Evolutionary conservation across 192 early-diverging fungal genomes (phyloP), one percentile per base, ranked within the genome.

Genomic region (Chytriomyces sp.): DNA sequence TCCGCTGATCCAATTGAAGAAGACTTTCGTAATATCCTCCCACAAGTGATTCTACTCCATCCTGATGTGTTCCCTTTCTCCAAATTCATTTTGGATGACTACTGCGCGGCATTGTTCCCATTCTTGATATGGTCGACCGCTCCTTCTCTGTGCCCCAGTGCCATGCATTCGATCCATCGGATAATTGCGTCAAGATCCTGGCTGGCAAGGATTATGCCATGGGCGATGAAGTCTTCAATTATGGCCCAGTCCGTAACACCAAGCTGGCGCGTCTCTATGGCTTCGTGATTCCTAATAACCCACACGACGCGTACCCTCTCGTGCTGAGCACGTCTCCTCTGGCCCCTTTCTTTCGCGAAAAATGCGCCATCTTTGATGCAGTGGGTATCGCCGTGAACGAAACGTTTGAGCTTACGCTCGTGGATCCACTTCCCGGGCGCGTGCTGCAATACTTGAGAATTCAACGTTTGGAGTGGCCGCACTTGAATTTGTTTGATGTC

Each of bases 71-170:
- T 81, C 32, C 64, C 68, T 41, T 37, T 76, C 1, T 39, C 49
- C 25, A 28, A 36, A 39, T 78, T 78, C 53, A 76, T 70, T 12
- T 79, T 69, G 26, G 38, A 78, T 34, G 74, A 80, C 59, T 81
- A 80, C 64, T 81, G 31, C 56, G 79, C 31, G 78, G 76, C 8
- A 73, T 81, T 52, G 79, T 76, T 3, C 79, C 79, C 34, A 75
- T 81, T 30, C 69, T 79, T 26, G 79, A 81, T 59, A 70, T 81
- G 69, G 49, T 81, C 32, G 81, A 81, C 69, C 75, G 69, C 26
- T 69, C 79, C 5, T 52, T 74, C 44, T 38, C 31, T 6, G 78
- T 79, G 31, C 17, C 62, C 33, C 40, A 65, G 31, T 79, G 77
- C 30, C 79, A 81, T 53, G 59, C 28, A 14, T 79, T 57, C 49